phyloP scores from a whole-genome alignment of 768 basidiomycete species.

The Termitomyces sp. region DNA sequence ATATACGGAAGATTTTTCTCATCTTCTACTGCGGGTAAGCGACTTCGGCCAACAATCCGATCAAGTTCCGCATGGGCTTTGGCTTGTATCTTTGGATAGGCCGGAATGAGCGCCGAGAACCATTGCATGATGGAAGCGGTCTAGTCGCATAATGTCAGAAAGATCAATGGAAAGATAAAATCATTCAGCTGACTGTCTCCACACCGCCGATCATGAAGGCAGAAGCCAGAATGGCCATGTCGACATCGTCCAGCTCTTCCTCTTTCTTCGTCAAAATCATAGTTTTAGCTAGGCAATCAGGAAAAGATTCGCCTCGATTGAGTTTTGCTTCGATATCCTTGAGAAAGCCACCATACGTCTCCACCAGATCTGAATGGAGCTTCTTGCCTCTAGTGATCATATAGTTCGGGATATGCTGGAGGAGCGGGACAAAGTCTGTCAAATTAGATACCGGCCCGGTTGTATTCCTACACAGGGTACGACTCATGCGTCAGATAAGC shows the following conservation, averaged over 20 bases:
- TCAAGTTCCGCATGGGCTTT: conserved; percentile 25
- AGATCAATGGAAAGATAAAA: neutral
- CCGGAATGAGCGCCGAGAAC: conserved; percentile 30
- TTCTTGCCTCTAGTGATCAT: conserved; percentile 31
- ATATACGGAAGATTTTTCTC: conserved; percentile 29
- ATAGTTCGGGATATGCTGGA: conserved; percentile 32
- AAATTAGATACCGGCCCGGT: conserved; percentile 40
- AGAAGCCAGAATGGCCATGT: conserved; percentile 33
- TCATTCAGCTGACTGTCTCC: conserved; percentile 27
- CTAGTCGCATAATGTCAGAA: conserved; percentile 13
- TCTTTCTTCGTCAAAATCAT: conserved; percentile 26
- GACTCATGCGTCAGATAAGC: conserved; percentile 3
- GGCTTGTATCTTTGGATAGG: conserved; percentile 21
- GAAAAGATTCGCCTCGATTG: conserved; percentile 28
- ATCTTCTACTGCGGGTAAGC: conserved; percentile 25
- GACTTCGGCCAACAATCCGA: conserved; percentile 22
- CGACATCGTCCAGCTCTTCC: conserved; percentile 29
- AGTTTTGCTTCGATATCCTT: conserved; percentile 29
- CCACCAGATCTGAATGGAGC: conserved; percentile 31
- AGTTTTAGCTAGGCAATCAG: conserved; percentile 37
- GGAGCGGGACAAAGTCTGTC: conserved; percentile 36
- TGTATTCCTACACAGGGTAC: conserved; percentile 24
- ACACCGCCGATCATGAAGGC: conserved; percentile 42
- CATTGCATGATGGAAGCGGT: conserved; percentile 32
- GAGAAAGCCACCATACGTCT: conserved; percentile 33